Base-by-base conservation (phyloP, 768 basidiomycete species). In the Tylopilus balloui region DNA sequence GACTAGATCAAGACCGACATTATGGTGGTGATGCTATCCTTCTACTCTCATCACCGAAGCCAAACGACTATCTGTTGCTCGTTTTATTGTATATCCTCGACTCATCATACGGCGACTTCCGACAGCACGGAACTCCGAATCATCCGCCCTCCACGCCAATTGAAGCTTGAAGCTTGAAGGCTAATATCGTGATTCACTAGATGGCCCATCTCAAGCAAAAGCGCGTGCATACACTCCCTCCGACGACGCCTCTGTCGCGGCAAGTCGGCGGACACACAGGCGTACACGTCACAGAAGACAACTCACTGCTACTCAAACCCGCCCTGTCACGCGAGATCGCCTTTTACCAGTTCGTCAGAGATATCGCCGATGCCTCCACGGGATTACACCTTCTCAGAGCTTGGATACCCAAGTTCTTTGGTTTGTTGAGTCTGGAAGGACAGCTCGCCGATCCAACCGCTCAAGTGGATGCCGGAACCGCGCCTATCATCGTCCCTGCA, bases 251-350 rank as follows among this genome's bases (percentile, higher is more conserved):
- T 3, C 72, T 85, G 21, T 63, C 64, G 10, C 69, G 77, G 17
- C 87, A 92, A 69, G 90, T 94, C 42, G 90, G 87, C 17, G 92
- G 92, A 0, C 92, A 95, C 60, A 64, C 78, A 4, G 83, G 85
- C 17, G 78, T 94, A n/a, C 72, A 79, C 37, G 72, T 80, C 6
- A 81, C 79, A 4, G 84, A 83, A 53, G 86, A 89, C 57, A 82
- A 80, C 13, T 82, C 81, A 2, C 78, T 92, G n/a, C 68, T 95
- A 36, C 83, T 92, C 72, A 94, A 95, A 67, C 80, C 84, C 6
- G 79, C 83, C 14, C 69, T 82, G 11, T 75, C 74, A 0, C 66
- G 70, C 31, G 92, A 95, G 61, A 72, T 81, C 31, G 71, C 71
- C 19, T 93, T 93, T 64, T 95, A 94, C 67, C 77, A 82, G 49